Percentiles rank a stretch among this genome's conserved stretches.
Evolutionary conservation across 148 eudicot genomes (phyloP).

Genomic region (Vaccinium macrocarpon): DNA sequence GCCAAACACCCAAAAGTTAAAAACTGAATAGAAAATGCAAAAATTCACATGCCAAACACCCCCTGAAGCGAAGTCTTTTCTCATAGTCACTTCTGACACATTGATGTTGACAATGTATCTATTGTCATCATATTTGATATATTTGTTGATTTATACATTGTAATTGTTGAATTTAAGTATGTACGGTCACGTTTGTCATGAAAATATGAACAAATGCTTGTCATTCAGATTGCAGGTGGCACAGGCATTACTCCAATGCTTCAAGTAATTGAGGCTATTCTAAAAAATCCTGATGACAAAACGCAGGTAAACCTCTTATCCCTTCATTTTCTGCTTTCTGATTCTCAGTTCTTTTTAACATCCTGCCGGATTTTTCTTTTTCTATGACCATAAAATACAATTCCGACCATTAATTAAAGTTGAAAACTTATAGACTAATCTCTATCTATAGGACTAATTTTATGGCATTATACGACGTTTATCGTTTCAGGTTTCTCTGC

Average conservation of each 20-base stretch:
- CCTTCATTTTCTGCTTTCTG: neutral
- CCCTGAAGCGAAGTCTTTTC: neutral
- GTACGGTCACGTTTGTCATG: neutral
- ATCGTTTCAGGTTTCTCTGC: slow-evolving; percentile 63
- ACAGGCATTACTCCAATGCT: slow-evolving; percentile 97
- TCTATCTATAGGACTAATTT: neutral
- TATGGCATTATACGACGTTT: neutral
- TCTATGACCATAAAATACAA: neutral
- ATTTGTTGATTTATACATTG: neutral
- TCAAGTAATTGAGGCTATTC: slow-evolving; percentile 84
- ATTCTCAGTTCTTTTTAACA: neutral
- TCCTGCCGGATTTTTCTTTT: neutral
- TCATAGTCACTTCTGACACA: too few species aligned
- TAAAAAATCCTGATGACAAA: slow-evolving; percentile 85
- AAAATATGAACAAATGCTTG: neutral
- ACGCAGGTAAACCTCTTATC: slow-evolving; percentile 55
- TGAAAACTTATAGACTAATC: neutral
- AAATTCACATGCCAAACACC: too few species aligned
- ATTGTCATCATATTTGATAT: neutral
- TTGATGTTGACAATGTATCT: neutral
- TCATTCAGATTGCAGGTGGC: slow-evolving; percentile 90
- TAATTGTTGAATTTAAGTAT: neutral
- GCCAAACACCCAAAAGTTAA: too few species aligned
- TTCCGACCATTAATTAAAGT: neutral
- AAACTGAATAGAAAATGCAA: too few species aligned